Conservation (phyloP, 306 rosid species). For the Aeschynomene evenia region DNA sequence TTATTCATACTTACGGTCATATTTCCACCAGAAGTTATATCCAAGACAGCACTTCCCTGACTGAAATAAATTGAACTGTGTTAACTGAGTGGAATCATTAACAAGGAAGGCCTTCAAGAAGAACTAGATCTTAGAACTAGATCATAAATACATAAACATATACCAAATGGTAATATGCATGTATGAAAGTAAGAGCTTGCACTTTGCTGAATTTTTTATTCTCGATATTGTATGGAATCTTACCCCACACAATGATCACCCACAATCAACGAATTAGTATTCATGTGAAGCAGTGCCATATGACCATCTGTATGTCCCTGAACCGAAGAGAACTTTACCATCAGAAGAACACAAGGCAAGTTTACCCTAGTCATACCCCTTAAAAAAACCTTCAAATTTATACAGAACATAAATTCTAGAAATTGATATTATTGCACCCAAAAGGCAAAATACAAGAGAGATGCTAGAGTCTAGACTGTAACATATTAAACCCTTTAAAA, state of each 20-base stretch:
- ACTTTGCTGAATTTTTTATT: background rate
- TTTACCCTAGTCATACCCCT: conserved; percentile 5
- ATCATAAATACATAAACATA: conserved; percentile 1
- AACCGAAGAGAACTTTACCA: conserved; percentile 21
- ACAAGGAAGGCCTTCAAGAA: conserved; percentile 8
- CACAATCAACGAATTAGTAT: conserved; percentile 67
- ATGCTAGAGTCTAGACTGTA: background rate
- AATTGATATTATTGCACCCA: conserved; percentile 22
- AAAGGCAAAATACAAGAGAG: background rate
- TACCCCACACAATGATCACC: conserved; percentile 98
- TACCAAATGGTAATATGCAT: background rate
- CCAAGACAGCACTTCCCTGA: conserved; percentile 85
- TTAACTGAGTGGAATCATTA: conserved; percentile 25
- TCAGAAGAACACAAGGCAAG: conserved; percentile 25
- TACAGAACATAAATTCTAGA: conserved; percentile 7
- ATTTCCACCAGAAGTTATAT: conserved; percentile 72
- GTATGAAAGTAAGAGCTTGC: background rate
- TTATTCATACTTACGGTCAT: conserved; percentile 69
- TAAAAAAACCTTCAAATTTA: conserved; percentile 23
- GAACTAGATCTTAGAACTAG: background rate
- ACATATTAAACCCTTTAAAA: background rate
- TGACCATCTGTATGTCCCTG: conserved; percentile 99
- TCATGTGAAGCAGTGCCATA: conserved; percentile 71
- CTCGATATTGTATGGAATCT: conserved; percentile 35
- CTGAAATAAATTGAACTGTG: conserved; percentile 54